A percentile compares a stretch with the other conserved stretches of the same genome.
Evolutionary conservation across 2,329 filamentous ascomycete species (phyloP).

Genomic region (Ophiostoma fasciatum): DNA sequence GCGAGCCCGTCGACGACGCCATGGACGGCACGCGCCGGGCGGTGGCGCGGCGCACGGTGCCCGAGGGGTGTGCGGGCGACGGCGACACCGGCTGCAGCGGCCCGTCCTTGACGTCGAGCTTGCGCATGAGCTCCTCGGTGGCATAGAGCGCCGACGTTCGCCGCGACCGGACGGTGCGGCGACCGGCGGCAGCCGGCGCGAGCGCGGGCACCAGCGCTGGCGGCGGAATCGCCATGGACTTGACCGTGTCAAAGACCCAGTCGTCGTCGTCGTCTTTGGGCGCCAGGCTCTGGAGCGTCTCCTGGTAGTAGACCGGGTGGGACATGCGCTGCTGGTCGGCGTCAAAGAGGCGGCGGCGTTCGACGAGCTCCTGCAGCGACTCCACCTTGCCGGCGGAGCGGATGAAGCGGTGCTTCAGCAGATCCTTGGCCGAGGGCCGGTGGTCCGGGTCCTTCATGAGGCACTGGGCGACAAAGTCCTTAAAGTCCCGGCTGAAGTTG

Average conservation of each 20-base stretch:
- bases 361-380: constrained; percentile 72
- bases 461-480: constrained; percentile 83
- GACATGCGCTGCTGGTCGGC: constrained; percentile 52
- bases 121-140: constrained; percentile 45
- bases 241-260: constrained; percentile 94
- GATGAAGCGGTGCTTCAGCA: constrained; percentile 81
- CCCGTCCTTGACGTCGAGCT: constrained; percentile 45
- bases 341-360: constrained; percentile 70
- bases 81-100: constrained; percentile 43
- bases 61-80: constrained; percentile 20
- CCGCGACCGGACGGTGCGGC: constrained; percentile 31
- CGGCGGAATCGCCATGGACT: constrained; percentile 47
- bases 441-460: constrained; percentile 83
- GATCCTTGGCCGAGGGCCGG: constrained; percentile 70
- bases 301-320: constrained; percentile 79
- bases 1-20: constrained; percentile 15
- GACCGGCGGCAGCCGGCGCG: constrained; percentile 14
- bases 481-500: constrained; percentile 77
- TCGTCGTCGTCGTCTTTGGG: constrained; percentile 60
- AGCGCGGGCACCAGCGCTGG: too few relatives aligned
- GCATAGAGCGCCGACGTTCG: constrained; percentile 42
- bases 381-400: constrained; percentile 77
- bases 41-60: constrained; percentile 47
- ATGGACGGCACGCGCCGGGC: constrained; percentile 32
- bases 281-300: constrained; percentile 64